phyloP scores from a whole-genome alignment of 805 yeast genomes.

The Candida golubevii region DNA sequence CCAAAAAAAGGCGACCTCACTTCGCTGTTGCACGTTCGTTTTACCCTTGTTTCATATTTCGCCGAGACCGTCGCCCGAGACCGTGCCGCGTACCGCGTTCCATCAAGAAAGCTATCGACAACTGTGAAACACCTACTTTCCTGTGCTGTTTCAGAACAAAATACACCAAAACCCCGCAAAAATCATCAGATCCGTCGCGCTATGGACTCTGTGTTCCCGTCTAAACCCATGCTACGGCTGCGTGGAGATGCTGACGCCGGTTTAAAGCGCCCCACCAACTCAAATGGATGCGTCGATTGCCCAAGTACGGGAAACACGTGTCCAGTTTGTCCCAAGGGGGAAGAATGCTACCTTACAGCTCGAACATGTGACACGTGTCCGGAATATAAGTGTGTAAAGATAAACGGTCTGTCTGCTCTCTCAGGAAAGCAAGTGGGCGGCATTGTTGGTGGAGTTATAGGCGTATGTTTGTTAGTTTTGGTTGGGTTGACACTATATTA shows the following conservation, averaged over 20 bases:
- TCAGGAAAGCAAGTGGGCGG: slow-evolving; percentile 35
- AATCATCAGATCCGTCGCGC: no score
- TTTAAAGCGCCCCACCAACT: slow-evolving; percentile 17
- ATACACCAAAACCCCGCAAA: no score
- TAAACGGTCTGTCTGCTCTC: background rate
- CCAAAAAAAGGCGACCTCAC: no score
- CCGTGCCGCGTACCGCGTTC: background rate
- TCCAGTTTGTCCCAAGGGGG: slow-evolving; percentile 33
- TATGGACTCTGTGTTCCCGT: background rate
- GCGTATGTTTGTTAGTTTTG: slow-evolving; percentile 49
- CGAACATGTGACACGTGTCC: slow-evolving; percentile 15
- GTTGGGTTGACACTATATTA: slow-evolving; percentile 33
- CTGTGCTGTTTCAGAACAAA: no score
- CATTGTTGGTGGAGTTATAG: slow-evolving; percentile 70
- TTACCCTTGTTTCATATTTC: no score
- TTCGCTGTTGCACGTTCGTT: no score
- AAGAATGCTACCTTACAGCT: slow-evolving; percentile 13
- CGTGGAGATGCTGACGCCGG: slow-evolving; percentile 8
- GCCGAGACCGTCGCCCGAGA: background rate
- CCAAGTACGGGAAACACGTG: slow-evolving; percentile 41
- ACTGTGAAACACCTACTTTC: background rate
- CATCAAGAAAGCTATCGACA: background rate
- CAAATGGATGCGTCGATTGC: slow-evolving; percentile 41
- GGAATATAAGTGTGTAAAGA: slow-evolving; percentile 10
- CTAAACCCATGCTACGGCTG: slow-evolving; percentile 10